These are phyloP conservation scores for Diospyros lotus DNA, from an alignment of 148 eudicot genomes.

Conservation along the genomic window DNA sequence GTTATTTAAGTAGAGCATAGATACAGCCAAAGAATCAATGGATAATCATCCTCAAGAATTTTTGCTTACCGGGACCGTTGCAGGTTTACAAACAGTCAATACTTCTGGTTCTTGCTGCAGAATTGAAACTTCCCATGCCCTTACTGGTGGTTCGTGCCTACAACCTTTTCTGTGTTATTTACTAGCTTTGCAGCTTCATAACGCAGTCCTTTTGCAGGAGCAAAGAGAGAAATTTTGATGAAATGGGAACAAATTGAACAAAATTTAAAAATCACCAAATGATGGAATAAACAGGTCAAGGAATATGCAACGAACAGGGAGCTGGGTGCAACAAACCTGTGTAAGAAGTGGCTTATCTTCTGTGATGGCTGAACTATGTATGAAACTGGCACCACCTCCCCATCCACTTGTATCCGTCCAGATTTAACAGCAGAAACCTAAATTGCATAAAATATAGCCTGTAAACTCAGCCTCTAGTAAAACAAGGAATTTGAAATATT, in stretches of 20 bases:
- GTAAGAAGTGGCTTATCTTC: slow-evolving; percentile 91
- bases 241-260: slow-evolving; percentile 1
- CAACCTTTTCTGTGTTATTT: slow-evolving; percentile 36
- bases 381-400: slow-evolving; percentile 58
- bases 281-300: background rate
- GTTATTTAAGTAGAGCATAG: background rate
- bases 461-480: slow-evolving; percentile 5
- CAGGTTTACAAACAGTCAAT: slow-evolving; percentile 83
- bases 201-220: background rate
- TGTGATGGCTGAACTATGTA: slow-evolving; percentile 72
- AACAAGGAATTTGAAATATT: background rate
- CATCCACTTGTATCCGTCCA: slow-evolving; percentile 97
- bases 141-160: slow-evolving; percentile 99
- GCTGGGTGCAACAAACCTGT: slow-evolving; percentile 47
- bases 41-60: background rate
- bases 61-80: slow-evolving; percentile 82
- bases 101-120: slow-evolving; percentile 77
- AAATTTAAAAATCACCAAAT: background rate
- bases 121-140: slow-evolving; percentile 74
- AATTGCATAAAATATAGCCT: slow-evolving; percentile 19
- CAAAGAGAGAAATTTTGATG: background rate
- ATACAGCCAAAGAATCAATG: background rate
- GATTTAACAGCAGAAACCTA: slow-evolving; percentile 86
- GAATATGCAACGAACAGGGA: background rate
- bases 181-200: slow-evolving; percentile 12